phyloP scores from a whole-genome alignment of 1,139 yeast species.

The Pichia sp. region DNA sequence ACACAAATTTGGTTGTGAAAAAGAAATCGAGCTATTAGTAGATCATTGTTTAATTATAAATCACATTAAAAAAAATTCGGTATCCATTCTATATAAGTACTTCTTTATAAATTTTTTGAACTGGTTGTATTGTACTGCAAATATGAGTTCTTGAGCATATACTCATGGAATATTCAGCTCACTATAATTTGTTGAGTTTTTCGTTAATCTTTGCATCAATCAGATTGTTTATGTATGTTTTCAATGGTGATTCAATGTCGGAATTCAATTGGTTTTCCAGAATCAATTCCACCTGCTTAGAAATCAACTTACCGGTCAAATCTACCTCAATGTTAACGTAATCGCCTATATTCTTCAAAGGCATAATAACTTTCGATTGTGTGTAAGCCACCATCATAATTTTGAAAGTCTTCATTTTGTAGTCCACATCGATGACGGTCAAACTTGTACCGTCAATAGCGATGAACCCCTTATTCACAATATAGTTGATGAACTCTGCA shows the following conservation, averaged over 20 bases:
- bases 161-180: not conserved
- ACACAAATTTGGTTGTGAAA: too few relatives aligned
- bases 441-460: conserved; percentile 91
- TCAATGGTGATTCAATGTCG: conserved; percentile 27
- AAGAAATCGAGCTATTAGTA: too few relatives aligned
- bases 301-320: conserved; percentile 84
- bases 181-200: conserved; percentile 21
- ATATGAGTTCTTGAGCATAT: not conserved
- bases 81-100: too few relatives aligned
- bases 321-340: conserved; percentile 89
- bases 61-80: too few relatives aligned
- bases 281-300: conserved; percentile 63
- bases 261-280: conserved; percentile 47
- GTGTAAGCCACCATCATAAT: conserved; percentile 92
- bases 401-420: conserved; percentile 48
- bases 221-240: conserved; percentile 38
- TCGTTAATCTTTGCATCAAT: conserved; percentile 50
- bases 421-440: conserved; percentile 75
- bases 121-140: too few relatives aligned
- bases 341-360: conserved; percentile 54
- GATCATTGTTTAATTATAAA: too few relatives aligned
- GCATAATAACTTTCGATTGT: conserved; percentile 71
- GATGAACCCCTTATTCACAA: conserved; percentile 90
- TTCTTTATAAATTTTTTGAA: too few relatives aligned
- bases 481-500: conserved; percentile 53